A percentile compares a stretch with the other conserved stretches of the same genome.
Evolutionary conservation across 345 rosid genomes (phyloP).

Genomic region (Syzygium oleosum): DNA sequence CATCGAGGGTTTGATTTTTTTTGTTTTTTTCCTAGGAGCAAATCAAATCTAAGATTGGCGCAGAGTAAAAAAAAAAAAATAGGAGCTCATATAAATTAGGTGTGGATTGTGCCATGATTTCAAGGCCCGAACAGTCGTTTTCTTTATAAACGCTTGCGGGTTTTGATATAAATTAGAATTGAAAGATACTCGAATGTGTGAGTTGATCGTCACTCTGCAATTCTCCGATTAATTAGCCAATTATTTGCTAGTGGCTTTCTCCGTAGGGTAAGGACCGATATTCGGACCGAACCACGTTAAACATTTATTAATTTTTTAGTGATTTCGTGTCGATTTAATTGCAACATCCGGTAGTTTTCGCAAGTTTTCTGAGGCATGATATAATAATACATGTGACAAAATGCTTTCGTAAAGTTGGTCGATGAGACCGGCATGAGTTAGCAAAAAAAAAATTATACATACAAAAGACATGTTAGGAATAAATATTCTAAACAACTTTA

Average conservation of each 20-base stretch:
- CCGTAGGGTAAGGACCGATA: not conserved
- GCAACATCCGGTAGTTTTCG: not conserved
- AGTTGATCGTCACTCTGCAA: not conserved
- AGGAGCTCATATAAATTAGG: not conserved
- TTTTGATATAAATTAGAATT: not conserved
- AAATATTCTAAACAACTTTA: not conserved
- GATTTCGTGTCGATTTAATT: not conserved
- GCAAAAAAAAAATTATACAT: too few species aligned
- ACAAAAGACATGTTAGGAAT: not conserved
- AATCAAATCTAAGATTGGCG: not conserved
- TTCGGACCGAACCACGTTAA: not conserved
- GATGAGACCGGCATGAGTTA: accelerated
- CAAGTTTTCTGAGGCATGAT: not conserved
- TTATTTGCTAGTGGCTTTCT: too few species aligned
- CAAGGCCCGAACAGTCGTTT: not conserved
- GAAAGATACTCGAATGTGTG: not conserved
- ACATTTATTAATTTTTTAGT: not conserved
- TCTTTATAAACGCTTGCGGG: not conserved
- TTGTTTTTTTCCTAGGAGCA: not conserved
- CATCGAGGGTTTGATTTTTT: not conserved
- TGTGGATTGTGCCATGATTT: not conserved
- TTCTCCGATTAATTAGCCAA: not conserved
- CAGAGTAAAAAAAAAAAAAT: not conserved
- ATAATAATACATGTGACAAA: not conserved
- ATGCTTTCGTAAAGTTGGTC: not conserved